These are phyloP conservation scores for Tephrocybe sp. DNA, from an alignment of 768 basidiomycete species.

Conservation along the genomic window DNA sequence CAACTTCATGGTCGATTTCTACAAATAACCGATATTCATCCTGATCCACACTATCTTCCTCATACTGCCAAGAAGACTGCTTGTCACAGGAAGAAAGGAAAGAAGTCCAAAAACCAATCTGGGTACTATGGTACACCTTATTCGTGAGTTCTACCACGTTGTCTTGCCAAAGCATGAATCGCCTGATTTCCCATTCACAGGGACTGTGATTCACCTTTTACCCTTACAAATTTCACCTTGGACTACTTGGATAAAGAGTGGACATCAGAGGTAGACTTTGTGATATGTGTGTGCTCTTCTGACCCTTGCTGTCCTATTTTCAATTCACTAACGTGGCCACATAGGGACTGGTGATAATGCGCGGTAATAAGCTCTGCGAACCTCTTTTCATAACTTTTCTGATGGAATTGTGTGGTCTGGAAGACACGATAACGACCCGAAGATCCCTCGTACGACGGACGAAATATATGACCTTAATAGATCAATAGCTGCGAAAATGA, in stretches of 20 bases:
- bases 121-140: constrained; percentile 67
- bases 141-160: constrained; percentile 42
- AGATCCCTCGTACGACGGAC: constrained; percentile 71
- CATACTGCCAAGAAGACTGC: constrained; percentile 53
- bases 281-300: constrained; percentile 59
- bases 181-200: constrained; percentile 26
- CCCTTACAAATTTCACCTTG: constrained; percentile 78
- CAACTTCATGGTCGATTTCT: constrained; percentile 72
- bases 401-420: neutral
- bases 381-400: neutral
- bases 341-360: constrained; percentile 80
- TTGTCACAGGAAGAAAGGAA: constrained; percentile 66
- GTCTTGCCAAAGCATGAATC: neutral
- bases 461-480: constrained; percentile 81
- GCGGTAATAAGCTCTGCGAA: constrained; percentile 34
- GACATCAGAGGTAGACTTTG: constrained; percentile 86
- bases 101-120: constrained; percentile 49
- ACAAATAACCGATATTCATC: constrained; percentile 84
- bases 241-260: constrained; percentile 78
- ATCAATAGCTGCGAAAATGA: constrained; percentile 65
- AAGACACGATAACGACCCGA: constrained; percentile 84
- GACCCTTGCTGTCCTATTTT: constrained; percentile 3
- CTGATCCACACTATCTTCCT: constrained; percentile 62
- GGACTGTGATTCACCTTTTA: constrained; percentile 79
- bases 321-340: neutral